These are phyloP conservation scores for Mortierella polycephala DNA, from an alignment of 371 early-diverging fungal genomes.

Conservation along the genomic window DNA sequence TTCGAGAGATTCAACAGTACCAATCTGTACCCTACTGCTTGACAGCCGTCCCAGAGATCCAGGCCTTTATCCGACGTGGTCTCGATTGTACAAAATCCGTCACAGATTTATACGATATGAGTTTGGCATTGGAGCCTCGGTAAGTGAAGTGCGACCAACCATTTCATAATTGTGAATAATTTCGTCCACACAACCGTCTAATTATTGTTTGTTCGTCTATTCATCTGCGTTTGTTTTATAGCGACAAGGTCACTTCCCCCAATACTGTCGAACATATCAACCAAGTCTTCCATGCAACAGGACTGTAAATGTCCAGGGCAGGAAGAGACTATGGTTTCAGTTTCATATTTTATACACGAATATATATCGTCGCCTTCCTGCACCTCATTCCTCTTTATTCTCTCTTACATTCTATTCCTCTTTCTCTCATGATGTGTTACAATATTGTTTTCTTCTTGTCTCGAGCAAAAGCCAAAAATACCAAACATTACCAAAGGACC, in stretches of 20 bases:
- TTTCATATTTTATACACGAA: not conserved
- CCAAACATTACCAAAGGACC: no score
- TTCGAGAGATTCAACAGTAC: constrained; percentile 93
- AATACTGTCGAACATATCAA: constrained; percentile 52
- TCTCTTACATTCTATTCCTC: no score
- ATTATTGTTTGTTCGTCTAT: not conserved
- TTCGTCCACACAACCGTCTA: not conserved
- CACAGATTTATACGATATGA: constrained; percentile 74
- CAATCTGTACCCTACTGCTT: constrained; percentile 86
- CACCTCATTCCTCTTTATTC: no score
- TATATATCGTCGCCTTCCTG: not conserved
- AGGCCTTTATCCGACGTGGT: constrained; percentile 74
- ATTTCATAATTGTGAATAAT: not conserved
- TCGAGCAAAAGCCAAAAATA: no score
- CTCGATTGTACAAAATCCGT: constrained; percentile 71
- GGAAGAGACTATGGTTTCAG: not conserved
- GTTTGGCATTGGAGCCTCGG: constrained; percentile 78
- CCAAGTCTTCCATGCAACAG: constrained; percentile 51
- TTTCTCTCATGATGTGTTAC: no score
- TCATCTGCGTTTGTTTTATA: constrained; percentile 1
- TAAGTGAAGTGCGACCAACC: constrained; percentile 19
- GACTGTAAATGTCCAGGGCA: constrained; percentile 18
- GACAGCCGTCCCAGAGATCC: constrained; percentile 80
- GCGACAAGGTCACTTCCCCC: constrained; percentile 41
- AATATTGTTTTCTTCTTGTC: no score